Conservation (phyloP, 1,139 yeast genomes). For the Pichiaceae sp. region DNA sequence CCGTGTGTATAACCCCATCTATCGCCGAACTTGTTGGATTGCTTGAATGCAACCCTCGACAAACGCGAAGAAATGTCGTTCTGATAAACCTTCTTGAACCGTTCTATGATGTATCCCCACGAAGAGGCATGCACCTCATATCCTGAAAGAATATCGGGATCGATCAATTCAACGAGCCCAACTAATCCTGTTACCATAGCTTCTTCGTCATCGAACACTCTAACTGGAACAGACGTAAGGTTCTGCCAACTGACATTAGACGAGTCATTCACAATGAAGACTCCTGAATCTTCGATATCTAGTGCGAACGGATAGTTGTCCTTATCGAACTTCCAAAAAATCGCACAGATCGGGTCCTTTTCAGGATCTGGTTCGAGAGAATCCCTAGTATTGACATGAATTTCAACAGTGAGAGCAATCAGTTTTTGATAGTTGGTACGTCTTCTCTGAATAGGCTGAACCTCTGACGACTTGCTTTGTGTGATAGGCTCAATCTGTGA, state of each 20-base stretch:
- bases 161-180: constrained; percentile 50
- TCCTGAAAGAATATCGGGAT: constrained; percentile 86
- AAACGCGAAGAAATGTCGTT: constrained; percentile 44
- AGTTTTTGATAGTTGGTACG: constrained; percentile 29
- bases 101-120: constrained; percentile 83
- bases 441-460: constrained; percentile 31
- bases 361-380: constrained; percentile 58
- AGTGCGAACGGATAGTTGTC: constrained; percentile 28
- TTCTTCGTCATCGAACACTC: constrained; percentile 40
- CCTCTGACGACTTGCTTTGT: constrained; percentile 26
- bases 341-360: constrained; percentile 45
- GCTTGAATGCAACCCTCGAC: constrained; percentile 41
- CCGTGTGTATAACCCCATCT: constrained; percentile 82
- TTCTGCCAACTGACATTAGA: constrained; percentile 4
- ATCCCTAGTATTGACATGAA: constrained; percentile 50
- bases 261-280: constrained; percentile 23
- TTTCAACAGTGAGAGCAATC: constrained; percentile 53
- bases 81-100: constrained; percentile 41
- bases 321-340: constrained; percentile 58
- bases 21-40: constrained; percentile 53
- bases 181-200: constrained; percentile 49
- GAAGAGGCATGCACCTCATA: constrained; percentile 74
- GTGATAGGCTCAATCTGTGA: constrained; percentile 48
- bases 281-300: constrained; percentile 26
- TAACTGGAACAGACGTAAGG: constrained; percentile 17